Evolutionary conservation across 257 asterid species (phyloP).

Genomic region (Ligustrum vulgare): DNA sequence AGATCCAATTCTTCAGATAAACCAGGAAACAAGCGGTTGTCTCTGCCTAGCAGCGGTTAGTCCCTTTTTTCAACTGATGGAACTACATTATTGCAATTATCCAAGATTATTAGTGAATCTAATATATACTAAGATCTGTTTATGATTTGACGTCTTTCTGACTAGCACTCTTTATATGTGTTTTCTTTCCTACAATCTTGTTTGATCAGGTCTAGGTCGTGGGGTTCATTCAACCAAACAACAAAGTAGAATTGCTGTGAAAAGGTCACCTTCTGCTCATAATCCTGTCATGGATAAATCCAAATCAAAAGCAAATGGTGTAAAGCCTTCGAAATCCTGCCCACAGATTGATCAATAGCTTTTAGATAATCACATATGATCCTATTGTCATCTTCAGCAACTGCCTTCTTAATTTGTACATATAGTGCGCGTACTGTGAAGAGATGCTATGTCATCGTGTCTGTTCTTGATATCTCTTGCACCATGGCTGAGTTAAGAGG

Average conservation of each 20-base stretch:
- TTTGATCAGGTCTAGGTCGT: slow-evolving; percentile 50
- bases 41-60: slow-evolving; percentile 78
- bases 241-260: slow-evolving; percentile 40
- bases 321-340: slow-evolving; percentile 37
- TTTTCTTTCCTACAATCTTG: slow-evolving; percentile 22
- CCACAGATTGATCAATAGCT: slow-evolving; percentile 36
- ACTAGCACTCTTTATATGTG: background rate
- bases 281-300: slow-evolving; percentile 50
- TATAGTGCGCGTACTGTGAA: slow-evolving; percentile 30
- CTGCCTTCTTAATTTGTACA: slow-evolving; percentile 43
- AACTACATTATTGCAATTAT: slow-evolving; percentile 1
- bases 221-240: slow-evolving; percentile 48
- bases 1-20: slow-evolving; percentile 57
- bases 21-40: slow-evolving; percentile 75
- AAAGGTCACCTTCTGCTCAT: slow-evolving; percentile 45
- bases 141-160: background rate
- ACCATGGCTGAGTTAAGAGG: slow-evolving; percentile 29
- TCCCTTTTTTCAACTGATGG: slow-evolving; percentile 24
- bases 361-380: slow-evolving; percentile 20
- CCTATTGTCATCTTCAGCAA: slow-evolving; percentile 30
- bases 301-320: slow-evolving; percentile 37
- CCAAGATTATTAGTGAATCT: background rate
- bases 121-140: background rate
- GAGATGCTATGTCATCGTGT: slow-evolving; percentile 31
- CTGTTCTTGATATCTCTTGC: slow-evolving; percentile 20